Conservation (phyloP, 2,329 filamentous ascomycete species). For the Aureobasidium sp. region DNA sequence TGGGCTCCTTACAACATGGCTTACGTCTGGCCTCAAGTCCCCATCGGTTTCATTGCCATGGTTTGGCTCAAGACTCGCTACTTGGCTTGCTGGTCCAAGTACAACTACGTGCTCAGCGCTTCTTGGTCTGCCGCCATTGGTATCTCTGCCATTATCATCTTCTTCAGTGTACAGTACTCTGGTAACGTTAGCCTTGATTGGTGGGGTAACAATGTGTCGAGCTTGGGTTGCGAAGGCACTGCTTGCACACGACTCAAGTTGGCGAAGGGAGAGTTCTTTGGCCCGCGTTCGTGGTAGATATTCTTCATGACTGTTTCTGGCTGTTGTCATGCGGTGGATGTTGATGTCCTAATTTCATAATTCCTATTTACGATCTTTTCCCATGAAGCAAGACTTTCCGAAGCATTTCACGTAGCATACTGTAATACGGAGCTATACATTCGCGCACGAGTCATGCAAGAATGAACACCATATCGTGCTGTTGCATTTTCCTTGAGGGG, state of each 20-base stretch:
- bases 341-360: too few species aligned
- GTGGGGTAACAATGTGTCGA: slow-evolving; percentile 1
- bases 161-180: background rate
- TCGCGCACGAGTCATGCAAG: too few species aligned
- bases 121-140: slow-evolving; percentile 9
- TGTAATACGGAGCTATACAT: too few species aligned
- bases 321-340: too few species aligned
- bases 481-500: too few species aligned
- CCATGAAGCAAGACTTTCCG: too few species aligned
- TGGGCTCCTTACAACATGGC: slow-evolving; percentile 4
- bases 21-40: background rate
- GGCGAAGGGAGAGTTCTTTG: background rate
- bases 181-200: background rate
- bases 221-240: background rate
- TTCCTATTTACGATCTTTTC: too few species aligned
- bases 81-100: background rate
- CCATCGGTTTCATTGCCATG: slow-evolving; percentile 1
- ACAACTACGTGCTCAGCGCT: slow-evolving; percentile 8
- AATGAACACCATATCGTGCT: too few species aligned
- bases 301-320: too few species aligned
- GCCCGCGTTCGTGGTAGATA: background rate
- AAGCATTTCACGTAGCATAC: too few species aligned
- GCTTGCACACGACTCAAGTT: background rate
- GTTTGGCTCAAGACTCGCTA: background rate
- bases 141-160: slow-evolving; percentile 8